phyloP scores from a whole-genome alignment of 1,284 basidiomycete species.

The Erythrobasidium hasegawianum region DNA sequence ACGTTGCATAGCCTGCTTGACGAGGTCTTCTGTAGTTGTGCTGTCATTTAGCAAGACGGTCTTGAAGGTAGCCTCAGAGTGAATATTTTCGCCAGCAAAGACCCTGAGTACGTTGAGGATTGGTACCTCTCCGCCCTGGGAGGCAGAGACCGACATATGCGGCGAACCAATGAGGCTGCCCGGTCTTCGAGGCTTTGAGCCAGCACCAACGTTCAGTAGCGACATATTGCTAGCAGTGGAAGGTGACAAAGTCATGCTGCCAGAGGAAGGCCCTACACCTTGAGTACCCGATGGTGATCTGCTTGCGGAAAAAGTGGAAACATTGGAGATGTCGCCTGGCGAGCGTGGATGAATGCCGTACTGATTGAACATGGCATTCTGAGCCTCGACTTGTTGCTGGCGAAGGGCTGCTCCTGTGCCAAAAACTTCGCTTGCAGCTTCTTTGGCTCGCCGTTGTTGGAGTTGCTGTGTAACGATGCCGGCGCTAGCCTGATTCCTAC shows the following conservation, averaged over 20 bases:
- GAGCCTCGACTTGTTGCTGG: constrained; percentile 78
- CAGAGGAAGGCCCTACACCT: constrained; percentile 18
- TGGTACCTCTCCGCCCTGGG: constrained; percentile 55
- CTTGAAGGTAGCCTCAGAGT: constrained; percentile 95
- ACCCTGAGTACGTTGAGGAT: constrained; percentile 90
- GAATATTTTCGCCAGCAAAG: constrained; percentile 80
- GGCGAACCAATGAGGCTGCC: constrained; percentile 54
- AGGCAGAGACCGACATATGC: constrained; percentile 43
- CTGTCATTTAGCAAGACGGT: constrained; percentile 86
- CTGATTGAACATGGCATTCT: constrained; percentile 81
- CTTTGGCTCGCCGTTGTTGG: constrained; percentile 13
- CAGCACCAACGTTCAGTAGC: constrained; percentile 5
- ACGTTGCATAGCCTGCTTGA: constrained; percentile 86
- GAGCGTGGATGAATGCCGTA: constrained; percentile 53
- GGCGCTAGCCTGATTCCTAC: background rate
- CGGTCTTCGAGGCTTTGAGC: constrained; percentile 46
- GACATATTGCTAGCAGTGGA: background rate
- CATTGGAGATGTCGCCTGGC: constrained; percentile 43
- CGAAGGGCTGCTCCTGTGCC: constrained; percentile 54
- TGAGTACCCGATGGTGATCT: constrained; percentile 33
- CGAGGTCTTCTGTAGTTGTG: constrained; percentile 76
- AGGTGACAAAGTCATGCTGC: constrained; percentile 31
- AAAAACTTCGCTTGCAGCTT: constrained; percentile 43
- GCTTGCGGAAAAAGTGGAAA: constrained; percentile 27
- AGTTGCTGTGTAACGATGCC: constrained; percentile 23